Conservation (phyloP, 345 rosid genomes). For the Dipteronia dyeriana region DNA sequence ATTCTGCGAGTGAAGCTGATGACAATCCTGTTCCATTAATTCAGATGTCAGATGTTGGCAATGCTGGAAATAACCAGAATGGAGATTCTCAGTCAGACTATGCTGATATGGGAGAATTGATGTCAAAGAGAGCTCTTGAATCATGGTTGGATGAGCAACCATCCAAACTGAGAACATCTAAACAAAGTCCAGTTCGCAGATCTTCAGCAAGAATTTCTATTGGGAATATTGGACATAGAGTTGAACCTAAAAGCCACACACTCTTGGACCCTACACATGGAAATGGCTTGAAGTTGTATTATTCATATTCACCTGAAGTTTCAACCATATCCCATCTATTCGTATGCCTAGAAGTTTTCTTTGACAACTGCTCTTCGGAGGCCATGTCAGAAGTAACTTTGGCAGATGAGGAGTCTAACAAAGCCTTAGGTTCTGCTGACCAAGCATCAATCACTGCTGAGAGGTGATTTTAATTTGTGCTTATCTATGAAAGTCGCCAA, state of each 20-base stretch:
- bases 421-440: constrained; percentile 47
- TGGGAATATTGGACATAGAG: constrained; percentile 64
- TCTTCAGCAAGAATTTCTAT: constrained; percentile 80
- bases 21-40: constrained; percentile 61
- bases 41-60: constrained; percentile 59
- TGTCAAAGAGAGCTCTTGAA: constrained; percentile 67
- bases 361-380: constrained; percentile 72
- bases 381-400: constrained; percentile 53
- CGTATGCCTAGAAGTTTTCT: constrained; percentile 64
- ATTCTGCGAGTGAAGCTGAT: constrained; percentile 46
- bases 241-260: constrained; percentile 64
- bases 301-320: constrained; percentile 70
- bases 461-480: constrained; percentile 47
- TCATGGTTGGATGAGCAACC: constrained; percentile 87
- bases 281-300: constrained; percentile 84
- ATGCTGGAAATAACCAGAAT: constrained; percentile 30
- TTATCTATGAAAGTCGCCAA: neutral
- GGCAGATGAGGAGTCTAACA: constrained; percentile 63
- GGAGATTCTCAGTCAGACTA: constrained; percentile 33
- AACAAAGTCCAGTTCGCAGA: constrained; percentile 37
- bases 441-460: constrained; percentile 45
- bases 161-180: constrained; percentile 43
- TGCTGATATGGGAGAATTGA: constrained; percentile 53
- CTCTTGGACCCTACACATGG: constrained; percentile 82
- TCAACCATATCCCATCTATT: constrained; percentile 63